Base-by-base conservation (phyloP, 805 yeast species). In the Saturnispora sanitii region DNA sequence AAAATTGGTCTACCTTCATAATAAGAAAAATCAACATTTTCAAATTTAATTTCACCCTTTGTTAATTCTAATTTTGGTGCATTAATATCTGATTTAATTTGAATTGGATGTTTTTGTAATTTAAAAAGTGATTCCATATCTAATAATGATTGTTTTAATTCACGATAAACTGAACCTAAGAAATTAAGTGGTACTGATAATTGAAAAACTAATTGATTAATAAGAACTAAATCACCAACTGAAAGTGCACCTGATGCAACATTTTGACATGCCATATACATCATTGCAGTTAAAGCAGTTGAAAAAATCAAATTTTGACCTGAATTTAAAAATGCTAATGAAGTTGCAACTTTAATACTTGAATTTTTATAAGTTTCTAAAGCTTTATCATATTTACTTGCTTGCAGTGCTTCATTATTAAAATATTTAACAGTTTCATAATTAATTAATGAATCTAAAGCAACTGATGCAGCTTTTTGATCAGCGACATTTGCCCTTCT, bases 181-280 rank as follows among this genome's bases (percentile, higher is more conserved):
- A 92, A 92, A 60, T 90, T 92, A 44, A 92, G 68, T 2, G 98
- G 98, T 12, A 92, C 95, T 29, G 94, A 82, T 33, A 92, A 70
- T 65, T 92, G 98, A 69, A 92, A 92, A 13, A 92, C 97, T 42
- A 92, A 71, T 64, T 92, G 98, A 61, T 92, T 92, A 49, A 92
- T 90, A 45, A 92, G 67, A 17, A 92, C 97, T 54, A 92, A 68
- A 57, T 92, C 98, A 50, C 98, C 98, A 17, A 92, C 96, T 1
- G 94, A 81, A 41, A 92, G 65, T 1, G 75, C 60, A 0, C 95
- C 95, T 3, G 73, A 61, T 12, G 86, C 77, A n/a, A 92, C 92
- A 21, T 97, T 97, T 41, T 78, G 76, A 53, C 95, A 85, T 13
- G 96, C 96, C 94, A 92, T 80, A 59, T 84, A 92, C 98, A 92